Conservation (phyloP, 2,329 filamentous ascomycete genomes). For the Ophiognomonia clavigignenti-juglandacearum region DNA sequence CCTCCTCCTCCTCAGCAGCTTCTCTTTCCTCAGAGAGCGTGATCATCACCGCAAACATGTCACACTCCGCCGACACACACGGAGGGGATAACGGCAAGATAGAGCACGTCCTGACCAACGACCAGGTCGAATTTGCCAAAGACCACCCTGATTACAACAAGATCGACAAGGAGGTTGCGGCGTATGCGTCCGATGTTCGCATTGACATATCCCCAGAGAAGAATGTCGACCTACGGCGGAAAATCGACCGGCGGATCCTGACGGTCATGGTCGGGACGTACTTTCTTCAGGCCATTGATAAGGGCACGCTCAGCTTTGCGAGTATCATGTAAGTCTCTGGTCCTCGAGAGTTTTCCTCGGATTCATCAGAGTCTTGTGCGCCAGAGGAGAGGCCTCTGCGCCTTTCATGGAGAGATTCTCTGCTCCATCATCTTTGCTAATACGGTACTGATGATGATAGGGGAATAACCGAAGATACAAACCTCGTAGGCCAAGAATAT, state of each 20-base stretch:
- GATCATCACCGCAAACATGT: too few relatives aligned
- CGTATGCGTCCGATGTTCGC: slow-evolving; percentile 55
- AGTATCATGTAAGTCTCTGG: slow-evolving; percentile 49
- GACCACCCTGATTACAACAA: slow-evolving; percentile 44
- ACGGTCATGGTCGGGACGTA: slow-evolving; percentile 69
- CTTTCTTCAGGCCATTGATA: slow-evolving; percentile 66
- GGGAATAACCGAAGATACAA: slow-evolving; percentile 46
- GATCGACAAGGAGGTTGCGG: slow-evolving; percentile 66
- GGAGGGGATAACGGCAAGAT: slow-evolving; percentile 5
- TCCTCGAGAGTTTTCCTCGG: neutral
- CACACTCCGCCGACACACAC: too few relatives aligned
- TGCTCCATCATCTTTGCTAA: neutral
- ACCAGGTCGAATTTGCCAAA: slow-evolving; percentile 27
- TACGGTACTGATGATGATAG: neutral
- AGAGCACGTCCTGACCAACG: slow-evolving; percentile 17
- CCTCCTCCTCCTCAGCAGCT: too few relatives aligned
- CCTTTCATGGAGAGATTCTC: too few relatives aligned
- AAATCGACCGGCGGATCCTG: slow-evolving; percentile 65
- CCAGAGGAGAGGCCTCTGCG: too few relatives aligned
- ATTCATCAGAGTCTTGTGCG: too few relatives aligned
- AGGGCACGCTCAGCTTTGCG: slow-evolving; percentile 61
- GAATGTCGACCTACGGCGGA: slow-evolving; percentile 53
- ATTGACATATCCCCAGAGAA: slow-evolving; percentile 57
- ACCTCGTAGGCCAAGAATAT: slow-evolving; percentile 50
- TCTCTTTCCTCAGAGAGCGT: too few relatives aligned